Conservation (phyloP, 306 rosid genomes). For the Rosa lucieae region DNA sequence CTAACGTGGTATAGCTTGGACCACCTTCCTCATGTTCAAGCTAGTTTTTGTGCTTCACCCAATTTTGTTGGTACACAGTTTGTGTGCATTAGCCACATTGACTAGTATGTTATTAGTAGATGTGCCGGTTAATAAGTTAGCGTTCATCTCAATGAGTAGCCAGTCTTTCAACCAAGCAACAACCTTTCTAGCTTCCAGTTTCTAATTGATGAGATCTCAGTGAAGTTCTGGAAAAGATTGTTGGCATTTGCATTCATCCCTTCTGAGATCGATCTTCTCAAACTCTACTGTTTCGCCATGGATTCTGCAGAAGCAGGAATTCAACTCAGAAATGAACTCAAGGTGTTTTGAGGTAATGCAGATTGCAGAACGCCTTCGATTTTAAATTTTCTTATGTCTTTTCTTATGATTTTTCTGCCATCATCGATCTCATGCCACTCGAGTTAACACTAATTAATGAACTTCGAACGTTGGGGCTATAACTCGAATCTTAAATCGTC, state of each 20-base stretch:
- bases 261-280: slow-evolving; percentile 1
- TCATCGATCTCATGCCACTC: not conserved
- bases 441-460: not conserved
- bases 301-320: not conserved
- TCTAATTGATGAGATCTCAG: not conserved
- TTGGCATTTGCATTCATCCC: not conserved
- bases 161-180: not conserved
- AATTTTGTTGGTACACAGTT: not conserved
- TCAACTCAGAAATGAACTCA: not conserved
- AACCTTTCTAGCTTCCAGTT: not conserved
- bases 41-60: slow-evolving; percentile 9
- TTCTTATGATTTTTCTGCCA: not conserved
- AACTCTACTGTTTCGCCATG: not conserved
- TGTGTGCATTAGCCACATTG: not conserved
- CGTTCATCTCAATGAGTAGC: not conserved
- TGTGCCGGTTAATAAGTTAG: not conserved
- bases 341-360: slow-evolving; percentile 20
- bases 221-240: not conserved
- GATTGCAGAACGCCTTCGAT: not conserved
- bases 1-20: slow-evolving; percentile 5
- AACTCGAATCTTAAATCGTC: not conserved
- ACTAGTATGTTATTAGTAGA: not conserved
- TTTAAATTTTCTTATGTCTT: not conserved
- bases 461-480: slow-evolving; percentile 1
- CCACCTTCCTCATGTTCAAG: slow-evolving; percentile 13